Evolutionary conservation across 441 rosid genomes (phyloP).

Genomic region (Aleurites moluccanus): DNA sequence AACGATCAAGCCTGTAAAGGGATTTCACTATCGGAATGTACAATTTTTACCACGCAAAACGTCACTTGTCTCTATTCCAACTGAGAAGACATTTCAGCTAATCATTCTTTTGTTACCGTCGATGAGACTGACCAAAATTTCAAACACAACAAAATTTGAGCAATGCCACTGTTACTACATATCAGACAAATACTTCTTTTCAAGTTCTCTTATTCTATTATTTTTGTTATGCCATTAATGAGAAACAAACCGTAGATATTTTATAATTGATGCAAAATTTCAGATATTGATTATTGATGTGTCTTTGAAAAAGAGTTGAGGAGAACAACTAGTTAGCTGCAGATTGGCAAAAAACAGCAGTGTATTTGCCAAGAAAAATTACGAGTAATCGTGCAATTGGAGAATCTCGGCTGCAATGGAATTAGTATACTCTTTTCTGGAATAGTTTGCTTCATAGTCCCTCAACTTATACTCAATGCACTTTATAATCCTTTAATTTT

Average conservation of each 20-base stretch:
- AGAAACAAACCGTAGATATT: background rate
- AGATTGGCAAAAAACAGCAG: no score
- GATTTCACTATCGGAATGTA: conserved; percentile 52
- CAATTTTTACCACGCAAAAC: conserved; percentile 47
- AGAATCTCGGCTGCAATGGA: no score
- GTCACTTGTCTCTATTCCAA: conserved; percentile 30
- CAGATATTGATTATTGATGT: background rate
- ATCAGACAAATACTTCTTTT: background rate
- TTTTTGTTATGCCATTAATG: background rate
- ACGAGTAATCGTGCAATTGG: no score
- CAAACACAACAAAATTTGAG: background rate
- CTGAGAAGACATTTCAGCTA: conserved; percentile 27
- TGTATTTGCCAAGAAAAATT: no score
- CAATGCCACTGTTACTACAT: background rate
- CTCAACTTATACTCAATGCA: no score
- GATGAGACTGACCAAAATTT: conserved; percentile 10
- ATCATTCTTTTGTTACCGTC: conserved; percentile 42
- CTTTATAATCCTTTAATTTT: no score
- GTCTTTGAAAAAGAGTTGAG: background rate
- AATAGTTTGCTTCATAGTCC: no score
- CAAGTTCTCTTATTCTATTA: conserved; percentile 19
- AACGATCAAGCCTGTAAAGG: background rate
- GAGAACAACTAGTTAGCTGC: no score
- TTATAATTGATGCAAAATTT: background rate
- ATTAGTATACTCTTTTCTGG: no score